Evolutionary conservation across 345 rosid species (phyloP).

Genomic region (Geranium brycei): DNA sequence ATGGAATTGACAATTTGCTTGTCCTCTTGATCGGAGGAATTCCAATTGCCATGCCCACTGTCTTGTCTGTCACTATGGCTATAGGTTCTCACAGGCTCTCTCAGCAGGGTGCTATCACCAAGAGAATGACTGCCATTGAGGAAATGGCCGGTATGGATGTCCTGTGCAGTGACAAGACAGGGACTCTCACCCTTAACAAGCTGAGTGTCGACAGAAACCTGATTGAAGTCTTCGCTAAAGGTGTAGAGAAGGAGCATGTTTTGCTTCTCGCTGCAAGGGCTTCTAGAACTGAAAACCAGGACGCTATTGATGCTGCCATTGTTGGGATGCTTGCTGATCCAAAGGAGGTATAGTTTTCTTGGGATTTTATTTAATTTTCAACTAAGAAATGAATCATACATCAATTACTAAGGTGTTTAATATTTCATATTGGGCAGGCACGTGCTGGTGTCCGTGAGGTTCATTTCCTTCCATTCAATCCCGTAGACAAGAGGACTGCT

Average conservation of each 20-base stretch:
- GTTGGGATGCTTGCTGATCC: slow-evolving; percentile 33
- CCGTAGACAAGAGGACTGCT: slow-evolving; percentile 38
- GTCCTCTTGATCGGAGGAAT: slow-evolving; percentile 46
- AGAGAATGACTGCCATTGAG: slow-evolving; percentile 48
- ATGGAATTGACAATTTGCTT: slow-evolving; percentile 36
- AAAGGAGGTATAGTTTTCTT: slow-evolving; percentile 20
- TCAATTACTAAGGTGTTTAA: no score
- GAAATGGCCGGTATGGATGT: slow-evolving; percentile 53
- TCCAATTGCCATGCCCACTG: slow-evolving; percentile 48
- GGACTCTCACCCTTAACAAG: slow-evolving; percentile 46
- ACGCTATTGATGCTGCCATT: slow-evolving; percentile 41
- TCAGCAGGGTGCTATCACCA: slow-evolving; percentile 42
- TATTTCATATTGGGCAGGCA: slow-evolving; percentile 11
- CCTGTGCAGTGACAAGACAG: slow-evolving; percentile 39
- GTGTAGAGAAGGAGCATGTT: slow-evolving; percentile 18
- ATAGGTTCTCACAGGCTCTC: slow-evolving; percentile 42
- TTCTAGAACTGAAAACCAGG: slow-evolving; percentile 39
- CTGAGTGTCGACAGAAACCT: slow-evolving; percentile 32
- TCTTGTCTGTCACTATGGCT: slow-evolving; percentile 44
- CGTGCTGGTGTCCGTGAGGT: slow-evolving; percentile 34
- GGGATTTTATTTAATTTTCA: no score
- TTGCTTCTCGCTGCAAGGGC: slow-evolving; percentile 33
- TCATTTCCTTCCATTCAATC: slow-evolving; percentile 42
- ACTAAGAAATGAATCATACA: no score
- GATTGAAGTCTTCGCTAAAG: slow-evolving; percentile 24